Base-by-base conservation (phyloP, 129 eudicot species). In the Flaveria bidentis region DNA sequence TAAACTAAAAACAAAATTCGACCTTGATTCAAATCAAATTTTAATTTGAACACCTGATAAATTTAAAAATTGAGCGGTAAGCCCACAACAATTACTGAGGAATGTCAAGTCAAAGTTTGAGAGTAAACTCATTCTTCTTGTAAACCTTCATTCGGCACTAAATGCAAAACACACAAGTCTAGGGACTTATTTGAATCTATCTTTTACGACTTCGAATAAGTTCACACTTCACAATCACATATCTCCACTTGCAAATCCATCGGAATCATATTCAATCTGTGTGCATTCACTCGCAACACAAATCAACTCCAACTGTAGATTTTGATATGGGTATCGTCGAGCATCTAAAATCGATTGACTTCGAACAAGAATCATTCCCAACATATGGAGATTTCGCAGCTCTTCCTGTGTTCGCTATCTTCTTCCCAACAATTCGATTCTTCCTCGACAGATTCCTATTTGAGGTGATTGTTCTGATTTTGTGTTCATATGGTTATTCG, bases 401-500 rank as follows among this genome's bases (percentile, higher is more conserved):
- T 70, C 86, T 93, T 46, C 98, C 98, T 0, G 11, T 91, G 12
- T 82, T 93, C 76, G 97, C 97, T 20, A 60, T 91, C 33, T 84
- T 93, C 80, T 93, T 93, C 73, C 96, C 88, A 18, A 80, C 87
- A 33, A 88, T 91, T 60, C 70, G 98, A 4, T 93, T 85, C 78
- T 87, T 91, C 73, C 92, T 93, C 53, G 97, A 93, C 77, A 87
- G 96, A 84, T 85, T 88, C 23, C 41, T 93, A 15, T 93, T 88
- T 67, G 90, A 93, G 97, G 98, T 93, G 82, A 50, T 53, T 6
- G 15, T 25, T 67, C 25, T 17, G 15, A 20, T 67, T 57, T 18
- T 65, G 11, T 67, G 26, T 64, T 60, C 33, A 5, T 47, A 9
- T 55, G 6, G 5, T 72, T 15, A 18, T 33, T 33, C 9, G 23